Evolutionary conservation across 805 yeast genomes (phyloP).

Genomic region (Spathaspora girioi): DNA sequence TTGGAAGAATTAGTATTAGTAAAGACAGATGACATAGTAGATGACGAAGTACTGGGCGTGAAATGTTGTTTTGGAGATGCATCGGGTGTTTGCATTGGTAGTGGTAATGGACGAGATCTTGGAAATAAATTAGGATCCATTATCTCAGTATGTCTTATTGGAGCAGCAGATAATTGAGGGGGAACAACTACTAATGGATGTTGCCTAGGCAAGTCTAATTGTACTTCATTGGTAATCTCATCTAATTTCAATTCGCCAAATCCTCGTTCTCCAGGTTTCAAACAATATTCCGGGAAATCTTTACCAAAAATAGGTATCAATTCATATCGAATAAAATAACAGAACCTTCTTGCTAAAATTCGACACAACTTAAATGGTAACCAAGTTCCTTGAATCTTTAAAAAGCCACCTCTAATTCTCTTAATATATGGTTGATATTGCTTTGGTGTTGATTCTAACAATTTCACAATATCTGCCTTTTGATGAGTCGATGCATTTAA

Average conservation of each 20-base stretch:
- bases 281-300: slow-evolving; percentile 58
- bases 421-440: slow-evolving; percentile 59
- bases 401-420: slow-evolving; percentile 84
- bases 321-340: slow-evolving; percentile 72
- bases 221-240: slow-evolving; percentile 11
- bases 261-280: slow-evolving; percentile 56
- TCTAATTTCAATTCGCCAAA: slow-evolving; percentile 59
- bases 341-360: slow-evolving; percentile 66
- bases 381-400: slow-evolving; percentile 96
- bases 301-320: slow-evolving; percentile 79
- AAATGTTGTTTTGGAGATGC: not conserved
- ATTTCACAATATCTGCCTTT: slow-evolving; percentile 77
- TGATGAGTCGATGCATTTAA: slow-evolving; percentile 14
- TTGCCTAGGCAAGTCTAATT: not conserved
- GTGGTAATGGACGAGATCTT: not conserved
- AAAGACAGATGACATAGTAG: not conserved
- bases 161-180: not conserved
- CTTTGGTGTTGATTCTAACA: slow-evolving; percentile 59
- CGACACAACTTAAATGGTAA: slow-evolving; percentile 68
- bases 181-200: not conserved
- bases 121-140: not conserved
- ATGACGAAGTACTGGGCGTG: not conserved
- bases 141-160: not conserved
- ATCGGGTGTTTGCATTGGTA: not conserved
- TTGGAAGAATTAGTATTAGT: not conserved